Conservation (phyloP, 1,284 basidiomycete species). For the Melampsora larici-populina region DNA sequence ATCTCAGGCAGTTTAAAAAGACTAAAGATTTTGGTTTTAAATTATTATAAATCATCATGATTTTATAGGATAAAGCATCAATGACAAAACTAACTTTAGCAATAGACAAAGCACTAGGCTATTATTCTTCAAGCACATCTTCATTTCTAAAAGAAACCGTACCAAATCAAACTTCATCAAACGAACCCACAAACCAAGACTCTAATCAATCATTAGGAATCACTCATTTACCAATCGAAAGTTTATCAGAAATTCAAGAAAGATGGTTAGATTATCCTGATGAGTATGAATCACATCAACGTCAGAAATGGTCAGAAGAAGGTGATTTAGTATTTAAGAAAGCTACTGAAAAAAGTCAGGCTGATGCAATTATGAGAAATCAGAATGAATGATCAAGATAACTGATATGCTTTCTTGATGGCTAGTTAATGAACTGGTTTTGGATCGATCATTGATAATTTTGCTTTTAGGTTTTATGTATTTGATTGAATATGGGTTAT, state of each 20-base stretch:
- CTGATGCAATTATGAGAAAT: background rate
- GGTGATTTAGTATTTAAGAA: conserved; percentile 17
- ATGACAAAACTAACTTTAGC: conserved; percentile 79
- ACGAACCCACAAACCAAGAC: conserved; percentile 52
- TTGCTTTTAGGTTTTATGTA: too few species aligned
- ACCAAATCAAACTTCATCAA: background rate
- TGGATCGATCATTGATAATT: too few species aligned
- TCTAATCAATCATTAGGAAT: conserved; percentile 65
- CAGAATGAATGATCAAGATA: background rate
- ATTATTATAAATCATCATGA: background rate
- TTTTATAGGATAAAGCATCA: conserved; percentile 70
- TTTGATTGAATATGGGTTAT: too few species aligned
- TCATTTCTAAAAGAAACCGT: conserved; percentile 5
- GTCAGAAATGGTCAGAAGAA: conserved; percentile 35
- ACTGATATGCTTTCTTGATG: too few species aligned
- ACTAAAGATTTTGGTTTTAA: too few species aligned
- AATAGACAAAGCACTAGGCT: conserved; percentile 84
- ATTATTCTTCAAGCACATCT: conserved; percentile 63
- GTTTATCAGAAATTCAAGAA: conserved; percentile 61
- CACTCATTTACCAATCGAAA: conserved; percentile 61
- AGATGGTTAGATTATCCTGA: conserved; percentile 48
- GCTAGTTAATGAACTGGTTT: too few species aligned
- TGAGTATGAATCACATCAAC: conserved; percentile 23
- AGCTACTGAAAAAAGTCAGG: conserved; percentile 20
- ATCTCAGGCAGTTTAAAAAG: too few species aligned